These are phyloP conservation scores for Penicillium thymicola DNA, from an alignment of 2,329 filamentous ascomycete genomes.

Conservation along the genomic window DNA sequence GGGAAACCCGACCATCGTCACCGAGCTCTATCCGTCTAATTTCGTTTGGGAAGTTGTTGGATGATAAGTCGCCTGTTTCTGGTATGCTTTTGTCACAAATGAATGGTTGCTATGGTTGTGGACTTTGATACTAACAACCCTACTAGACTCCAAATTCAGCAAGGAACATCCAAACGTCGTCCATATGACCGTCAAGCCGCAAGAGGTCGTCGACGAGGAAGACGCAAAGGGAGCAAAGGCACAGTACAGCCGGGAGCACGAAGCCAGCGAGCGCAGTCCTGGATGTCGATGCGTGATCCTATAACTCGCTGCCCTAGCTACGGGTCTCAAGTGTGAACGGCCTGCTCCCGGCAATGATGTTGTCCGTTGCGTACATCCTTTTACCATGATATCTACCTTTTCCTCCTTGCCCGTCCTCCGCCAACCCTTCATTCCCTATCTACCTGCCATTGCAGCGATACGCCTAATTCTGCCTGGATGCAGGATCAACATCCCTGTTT, in stretches of 20 bases:
- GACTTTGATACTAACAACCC: background rate
- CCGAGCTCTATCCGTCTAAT: slow-evolving; percentile 89
- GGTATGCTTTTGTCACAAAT: slow-evolving; percentile 54
- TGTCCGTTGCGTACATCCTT: background rate
- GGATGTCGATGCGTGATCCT: slow-evolving; percentile 65
- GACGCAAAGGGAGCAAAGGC: slow-evolving; percentile 66
- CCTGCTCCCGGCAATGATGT: background rate
- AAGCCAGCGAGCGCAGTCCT: slow-evolving; percentile 55
- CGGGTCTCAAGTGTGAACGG: background rate
- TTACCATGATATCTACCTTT: background rate
- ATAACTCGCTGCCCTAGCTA: slow-evolving; percentile 29
- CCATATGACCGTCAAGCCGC: slow-evolving; percentile 90
- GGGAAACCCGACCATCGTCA: slow-evolving; percentile 81
- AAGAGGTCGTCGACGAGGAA: slow-evolving; percentile 77
- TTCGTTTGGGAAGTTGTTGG: slow-evolving; percentile 83
- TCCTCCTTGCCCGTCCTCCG: background rate
- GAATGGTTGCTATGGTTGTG: background rate
- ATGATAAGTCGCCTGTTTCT: slow-evolving; percentile 80
- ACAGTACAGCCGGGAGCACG: slow-evolving; percentile 49
- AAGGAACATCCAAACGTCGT: slow-evolving; percentile 74
- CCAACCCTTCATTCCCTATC: background rate
- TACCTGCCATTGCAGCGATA: slow-evolving; percentile 7
- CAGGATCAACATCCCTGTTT: slow-evolving; percentile 11
- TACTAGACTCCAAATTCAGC: slow-evolving; percentile 73
- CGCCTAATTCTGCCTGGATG: slow-evolving; percentile 13